phyloP scores from a whole-genome alignment of 1,139 yeast genomes.

The Yamadazyma friedrichii region DNA sequence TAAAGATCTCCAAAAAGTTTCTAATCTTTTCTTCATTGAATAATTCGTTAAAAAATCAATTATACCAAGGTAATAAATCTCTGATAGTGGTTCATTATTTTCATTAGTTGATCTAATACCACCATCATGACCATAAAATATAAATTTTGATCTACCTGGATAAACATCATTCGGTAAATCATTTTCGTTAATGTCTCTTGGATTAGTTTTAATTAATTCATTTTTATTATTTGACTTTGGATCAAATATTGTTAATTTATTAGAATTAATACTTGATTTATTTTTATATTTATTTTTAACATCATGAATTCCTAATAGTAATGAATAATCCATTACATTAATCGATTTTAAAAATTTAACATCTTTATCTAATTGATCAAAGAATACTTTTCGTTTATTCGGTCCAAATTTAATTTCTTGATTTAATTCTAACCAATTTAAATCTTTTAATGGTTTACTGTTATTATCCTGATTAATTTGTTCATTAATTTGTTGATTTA shows the following conservation, averaged over 20 bases:
- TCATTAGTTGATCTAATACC: slow-evolving; percentile 79
- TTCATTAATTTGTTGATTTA: not conserved
- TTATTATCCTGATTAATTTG: slow-evolving; percentile 15
- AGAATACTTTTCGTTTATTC: slow-evolving; percentile 53
- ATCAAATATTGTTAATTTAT: slow-evolving; percentile 46
- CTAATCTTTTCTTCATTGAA: slow-evolving; percentile 71
- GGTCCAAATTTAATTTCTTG: slow-evolving; percentile 74
- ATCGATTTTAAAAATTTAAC: slow-evolving; percentile 67
- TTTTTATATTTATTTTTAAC: slow-evolving; percentile 33
- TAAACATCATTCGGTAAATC: slow-evolving; percentile 48
- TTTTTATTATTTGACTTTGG: slow-evolving; percentile 40
- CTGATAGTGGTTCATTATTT: slow-evolving; percentile 58
- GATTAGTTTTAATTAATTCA: slow-evolving; percentile 48
- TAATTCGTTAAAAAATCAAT: slow-evolving; percentile 93
- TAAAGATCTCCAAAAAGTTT: slow-evolving; percentile 82
- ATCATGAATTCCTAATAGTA: slow-evolving; percentile 86
- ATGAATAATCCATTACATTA: slow-evolving; percentile 94
- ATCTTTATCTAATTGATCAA: slow-evolving; percentile 72
- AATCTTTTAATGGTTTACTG: slow-evolving; percentile 62
- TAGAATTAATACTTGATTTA: slow-evolving; percentile 26
- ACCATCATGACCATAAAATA: slow-evolving; percentile 80
- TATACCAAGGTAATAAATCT: slow-evolving; percentile 87
- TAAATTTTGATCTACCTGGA: slow-evolving; percentile 50
- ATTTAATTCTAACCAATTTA: slow-evolving; percentile 76
- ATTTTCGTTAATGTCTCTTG: slow-evolving; percentile 41